These are phyloP conservation scores for Lepraria neglecta DNA, from an alignment of 495 filamentous ascomycete genomes.

Conservation along the genomic window DNA sequence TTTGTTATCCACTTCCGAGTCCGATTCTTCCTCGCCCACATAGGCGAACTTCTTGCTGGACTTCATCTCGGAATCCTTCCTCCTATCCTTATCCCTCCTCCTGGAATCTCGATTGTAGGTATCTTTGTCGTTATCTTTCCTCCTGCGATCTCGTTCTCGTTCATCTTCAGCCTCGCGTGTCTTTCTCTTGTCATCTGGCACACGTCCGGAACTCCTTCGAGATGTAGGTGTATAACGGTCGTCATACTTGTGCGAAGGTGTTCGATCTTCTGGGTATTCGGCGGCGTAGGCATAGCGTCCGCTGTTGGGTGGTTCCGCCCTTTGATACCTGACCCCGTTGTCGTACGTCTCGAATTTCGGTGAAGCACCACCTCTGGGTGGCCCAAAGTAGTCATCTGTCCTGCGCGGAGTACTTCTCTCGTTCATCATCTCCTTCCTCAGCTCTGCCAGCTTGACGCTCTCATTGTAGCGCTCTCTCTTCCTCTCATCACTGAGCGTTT, in stretches of 20 bases:
- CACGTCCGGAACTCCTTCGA: conserved; percentile 32
- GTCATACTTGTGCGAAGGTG: conserved; percentile 23
- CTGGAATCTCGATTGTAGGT: conserved; percentile 16
- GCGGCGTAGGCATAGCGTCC: conserved; percentile 37
- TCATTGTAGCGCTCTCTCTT: conserved; percentile 72
- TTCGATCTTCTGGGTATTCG: conserved; percentile 35
- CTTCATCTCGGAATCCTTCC: conserved; percentile 44
- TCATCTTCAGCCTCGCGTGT: conserved; percentile 33
- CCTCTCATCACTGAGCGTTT: conserved; percentile 74
- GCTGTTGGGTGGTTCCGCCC: conserved; percentile 34
- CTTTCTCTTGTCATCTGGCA: conserved; percentile 29
- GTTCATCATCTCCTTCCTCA: conserved; percentile 47
- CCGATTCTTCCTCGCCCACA: conserved; percentile 33
- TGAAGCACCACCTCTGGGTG: conserved; percentile 16
- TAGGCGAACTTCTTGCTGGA: conserved; percentile 28
- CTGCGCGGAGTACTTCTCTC: conserved; percentile 25
- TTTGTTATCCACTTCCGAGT: conserved; percentile 25
- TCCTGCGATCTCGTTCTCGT: conserved; percentile 28
- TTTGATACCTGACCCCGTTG: conserved; percentile 43
- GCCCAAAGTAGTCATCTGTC: conserved; percentile 16
- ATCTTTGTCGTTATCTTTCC: conserved; percentile 16
- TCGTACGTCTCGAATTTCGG: conserved; percentile 40
- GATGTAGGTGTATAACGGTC: conserved; percentile 21
- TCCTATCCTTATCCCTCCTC: conserved; percentile 45
- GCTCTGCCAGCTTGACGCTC: conserved; percentile 56